phyloP scores from a whole-genome alignment of 2,329 filamentous ascomycete genomes.

The Ambrosiella xylebori region DNA sequence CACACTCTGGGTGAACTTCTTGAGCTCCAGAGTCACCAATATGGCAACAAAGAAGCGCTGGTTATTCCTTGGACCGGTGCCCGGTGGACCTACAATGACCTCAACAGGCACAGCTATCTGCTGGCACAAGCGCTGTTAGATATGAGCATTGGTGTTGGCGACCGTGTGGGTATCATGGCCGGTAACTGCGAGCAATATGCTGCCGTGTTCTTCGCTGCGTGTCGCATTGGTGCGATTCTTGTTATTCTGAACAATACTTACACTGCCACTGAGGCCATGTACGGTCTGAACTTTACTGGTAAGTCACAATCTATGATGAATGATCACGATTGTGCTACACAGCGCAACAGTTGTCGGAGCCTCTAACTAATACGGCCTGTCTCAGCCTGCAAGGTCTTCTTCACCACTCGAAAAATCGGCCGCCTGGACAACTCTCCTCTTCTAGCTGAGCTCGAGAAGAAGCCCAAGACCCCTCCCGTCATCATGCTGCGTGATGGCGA shows the following conservation, averaged over 20 bases:
- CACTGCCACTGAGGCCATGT: conserved; percentile 53
- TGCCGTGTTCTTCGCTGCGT: conserved; percentile 55
- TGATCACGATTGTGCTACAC: not conserved
- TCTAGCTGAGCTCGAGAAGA: conserved; percentile 33
- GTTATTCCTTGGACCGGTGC: conserved; percentile 61
- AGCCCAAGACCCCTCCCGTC: conserved; percentile 31
- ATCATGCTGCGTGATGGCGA: conserved; percentile 44
- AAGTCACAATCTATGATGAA: conserved; percentile 16
- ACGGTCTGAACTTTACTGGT: conserved; percentile 55
- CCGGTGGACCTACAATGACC: conserved; percentile 52
- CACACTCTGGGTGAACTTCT: conserved; percentile 57
- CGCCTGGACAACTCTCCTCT: conserved; percentile 44
- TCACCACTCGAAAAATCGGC: conserved; percentile 54
- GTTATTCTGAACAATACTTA: conserved; percentile 75
- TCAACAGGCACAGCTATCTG: conserved; percentile 43
- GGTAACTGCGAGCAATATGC: conserved; percentile 69
- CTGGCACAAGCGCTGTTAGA: conserved; percentile 49
- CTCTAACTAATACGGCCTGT: not conserved
- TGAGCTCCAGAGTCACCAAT: conserved; percentile 49
- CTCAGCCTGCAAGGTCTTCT: conserved; percentile 52
- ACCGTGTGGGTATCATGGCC: conserved; percentile 60
- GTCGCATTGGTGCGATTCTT: conserved; percentile 48
- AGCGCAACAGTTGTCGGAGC: not conserved
- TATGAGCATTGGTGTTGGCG: conserved; percentile 48
- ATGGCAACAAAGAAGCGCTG: conserved; percentile 49